Evolutionary conservation across 2,329 filamentous ascomycete genomes (phyloP).

Genomic region (Aureobasidium lini): DNA sequence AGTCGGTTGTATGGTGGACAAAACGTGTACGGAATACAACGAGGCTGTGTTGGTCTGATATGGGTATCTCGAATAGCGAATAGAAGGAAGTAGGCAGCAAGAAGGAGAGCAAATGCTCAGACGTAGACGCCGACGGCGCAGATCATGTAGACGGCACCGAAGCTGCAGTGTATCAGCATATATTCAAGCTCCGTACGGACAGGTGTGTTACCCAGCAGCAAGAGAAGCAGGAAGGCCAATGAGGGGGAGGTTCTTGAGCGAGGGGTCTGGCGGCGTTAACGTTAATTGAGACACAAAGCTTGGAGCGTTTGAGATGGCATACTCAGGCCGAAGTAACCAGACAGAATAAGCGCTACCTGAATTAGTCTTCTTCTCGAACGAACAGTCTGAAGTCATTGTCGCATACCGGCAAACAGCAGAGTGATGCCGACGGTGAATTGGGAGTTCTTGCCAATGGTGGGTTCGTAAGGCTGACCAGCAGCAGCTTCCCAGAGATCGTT

Average conservation of each 20-base stretch:
- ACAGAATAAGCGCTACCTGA: constrained; percentile 54
- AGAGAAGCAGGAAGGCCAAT: constrained; percentile 82
- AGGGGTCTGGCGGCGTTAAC: constrained; percentile 58
- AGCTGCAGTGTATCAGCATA: constrained; percentile 44
- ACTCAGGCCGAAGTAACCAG: constrained; percentile 82
- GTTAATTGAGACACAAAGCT: background rate
- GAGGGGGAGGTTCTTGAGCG: constrained; percentile 65
- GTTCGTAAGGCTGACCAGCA: constrained; percentile 75
- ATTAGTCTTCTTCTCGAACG: constrained; percentile 17
- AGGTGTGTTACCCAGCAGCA: constrained; percentile 67
- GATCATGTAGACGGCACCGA: constrained; percentile 97
- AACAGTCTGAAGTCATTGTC: background rate
- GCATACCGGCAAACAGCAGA: constrained; percentile 59
- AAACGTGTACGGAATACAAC: background rate
- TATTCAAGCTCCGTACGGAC: constrained; percentile 11
- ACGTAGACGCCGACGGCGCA: constrained; percentile 98
- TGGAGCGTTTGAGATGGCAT: constrained; percentile 26
- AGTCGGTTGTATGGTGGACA: background rate
- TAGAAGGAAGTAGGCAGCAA: background rate
- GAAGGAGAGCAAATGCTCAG: constrained; percentile 39
- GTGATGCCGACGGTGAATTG: constrained; percentile 77
- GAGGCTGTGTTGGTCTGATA: constrained; percentile 5
- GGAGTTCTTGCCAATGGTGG: constrained; percentile 68
- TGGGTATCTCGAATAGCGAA: constrained; percentile 10
- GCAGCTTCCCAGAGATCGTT: constrained; percentile 89